phyloP scores from a whole-genome alignment of 345 rosid genomes.

The Geranium brycei region DNA sequence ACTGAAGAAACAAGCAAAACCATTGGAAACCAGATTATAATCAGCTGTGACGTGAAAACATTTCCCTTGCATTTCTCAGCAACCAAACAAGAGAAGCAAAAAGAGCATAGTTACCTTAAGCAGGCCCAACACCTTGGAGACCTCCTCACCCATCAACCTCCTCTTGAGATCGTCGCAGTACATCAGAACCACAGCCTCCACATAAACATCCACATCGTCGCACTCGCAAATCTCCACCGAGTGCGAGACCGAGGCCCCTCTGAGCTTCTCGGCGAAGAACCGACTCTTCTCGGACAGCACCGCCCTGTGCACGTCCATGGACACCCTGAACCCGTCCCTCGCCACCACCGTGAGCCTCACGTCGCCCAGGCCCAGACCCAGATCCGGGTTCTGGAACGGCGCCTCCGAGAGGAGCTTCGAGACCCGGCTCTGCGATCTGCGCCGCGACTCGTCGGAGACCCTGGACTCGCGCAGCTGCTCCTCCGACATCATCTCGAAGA shows the following conservation, averaged over 20 bases:
- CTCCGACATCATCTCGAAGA: constrained; percentile 90
- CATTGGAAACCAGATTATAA: no score
- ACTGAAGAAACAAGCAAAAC: background rate
- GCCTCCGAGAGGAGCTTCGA: constrained; percentile 34
- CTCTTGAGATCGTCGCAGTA: constrained; percentile 63
- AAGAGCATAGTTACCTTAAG: constrained; percentile 44
- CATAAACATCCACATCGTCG: constrained; percentile 82
- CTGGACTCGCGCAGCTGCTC: constrained; percentile 46
- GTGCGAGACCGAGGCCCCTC: constrained; percentile 30
- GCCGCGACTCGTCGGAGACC: constrained; percentile 25
- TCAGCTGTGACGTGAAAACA: background rate
- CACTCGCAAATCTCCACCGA: constrained; percentile 88
- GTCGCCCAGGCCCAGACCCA: constrained; percentile 43
- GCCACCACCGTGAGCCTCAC: constrained; percentile 72
- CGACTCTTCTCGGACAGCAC: constrained; percentile 65
- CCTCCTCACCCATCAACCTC: constrained; percentile 59
- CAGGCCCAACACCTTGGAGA: constrained; percentile 60
- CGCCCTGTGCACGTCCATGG: constrained; percentile 63
- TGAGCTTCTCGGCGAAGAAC: constrained; percentile 65
- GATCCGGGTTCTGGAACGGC: constrained; percentile 32
- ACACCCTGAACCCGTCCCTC: constrained; percentile 53
- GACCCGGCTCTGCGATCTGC: constrained; percentile 40
- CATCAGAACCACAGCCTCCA: constrained; percentile 80
- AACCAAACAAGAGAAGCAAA: constrained; percentile 3
- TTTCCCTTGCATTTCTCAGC: background rate